Conservation (phyloP, 2,329 filamentous ascomycete species). For the Penicillium sp. region DNA sequence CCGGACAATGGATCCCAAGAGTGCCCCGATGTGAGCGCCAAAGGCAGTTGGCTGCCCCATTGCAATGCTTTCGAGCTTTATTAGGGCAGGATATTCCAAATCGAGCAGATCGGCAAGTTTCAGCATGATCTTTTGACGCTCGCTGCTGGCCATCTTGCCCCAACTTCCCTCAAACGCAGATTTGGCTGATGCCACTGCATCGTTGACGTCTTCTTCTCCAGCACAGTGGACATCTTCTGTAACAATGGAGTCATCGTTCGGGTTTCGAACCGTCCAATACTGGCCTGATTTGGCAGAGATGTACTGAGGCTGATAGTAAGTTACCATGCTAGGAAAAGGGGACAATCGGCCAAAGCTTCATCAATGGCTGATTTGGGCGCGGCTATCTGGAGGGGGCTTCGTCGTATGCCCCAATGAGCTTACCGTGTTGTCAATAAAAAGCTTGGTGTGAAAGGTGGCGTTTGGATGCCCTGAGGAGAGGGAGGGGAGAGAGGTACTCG, state of each 20-base stretch:
- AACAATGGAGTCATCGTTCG: slow-evolving; percentile 1
- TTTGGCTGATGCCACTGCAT: not conserved
- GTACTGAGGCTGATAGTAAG: not conserved
- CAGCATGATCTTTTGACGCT: not conserved
- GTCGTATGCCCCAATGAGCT: too few species aligned
- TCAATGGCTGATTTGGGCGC: too few species aligned
- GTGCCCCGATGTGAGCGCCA: not conserved
- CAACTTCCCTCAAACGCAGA: slow-evolving; percentile 1
- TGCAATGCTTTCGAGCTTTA: not conserved
- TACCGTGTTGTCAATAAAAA: too few species aligned
- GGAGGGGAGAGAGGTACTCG: too few species aligned
- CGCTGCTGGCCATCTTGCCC: not conserved
- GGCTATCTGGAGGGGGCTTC: too few species aligned
- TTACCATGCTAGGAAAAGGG: too few species aligned
- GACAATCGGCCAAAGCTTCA: too few species aligned
- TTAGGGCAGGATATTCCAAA: not conserved
- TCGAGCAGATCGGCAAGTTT: slow-evolving; percentile 4
- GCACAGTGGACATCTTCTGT: not conserved
- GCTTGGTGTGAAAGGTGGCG: too few species aligned
- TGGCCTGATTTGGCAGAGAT: not conserved
- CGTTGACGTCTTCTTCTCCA: not conserved
- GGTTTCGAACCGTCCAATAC: not conserved
- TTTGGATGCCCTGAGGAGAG: too few species aligned
- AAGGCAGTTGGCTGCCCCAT: not conserved
- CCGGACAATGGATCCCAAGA: slow-evolving; percentile 1